Base-by-base conservation (phyloP, 2,329 filamentous ascomycete species). In the Daldinia sp. region DNA sequence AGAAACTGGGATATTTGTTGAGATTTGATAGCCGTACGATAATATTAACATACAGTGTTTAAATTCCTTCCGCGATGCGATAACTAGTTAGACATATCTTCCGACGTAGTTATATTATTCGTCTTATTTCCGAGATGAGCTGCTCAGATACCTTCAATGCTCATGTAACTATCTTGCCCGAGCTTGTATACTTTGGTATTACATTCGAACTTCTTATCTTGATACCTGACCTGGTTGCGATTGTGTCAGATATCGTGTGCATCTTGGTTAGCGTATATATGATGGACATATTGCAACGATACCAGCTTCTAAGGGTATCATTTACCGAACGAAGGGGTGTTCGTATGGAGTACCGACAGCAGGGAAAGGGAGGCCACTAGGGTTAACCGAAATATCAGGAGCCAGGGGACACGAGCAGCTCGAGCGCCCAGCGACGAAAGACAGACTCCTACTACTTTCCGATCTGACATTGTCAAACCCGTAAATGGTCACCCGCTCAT, bases 361-460 rank as follows among this genome's bases (percentile, higher is more conserved):
- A 59, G 26, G 7, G 23, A 42, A 60, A 46, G 35, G 28, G 57
- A 46, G 23, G 37, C 10, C 23, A 12, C 20, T 35, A 56, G 35
- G 37, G 41, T 26, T 57, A 64, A 37, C 51, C 51, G 60, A 64
- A 28, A 41, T 60, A 39, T 56, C 48, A 33, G 28, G 33, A 46
- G 54, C 44, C 46, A 39, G 33, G 46, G 46, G 18, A 20, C 12
- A 10, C 10, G 26, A 42, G 46, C 23, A 50, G 46, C 51, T 37
- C 42, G 30, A 30, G 28, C 54, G 41, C 20, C 9, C 15, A 35
- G 41, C 7, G 44, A 50, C 18, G 28, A 54, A n/a, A 23, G 20
- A 23, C 20, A 23, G 23, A 53, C 3, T 35, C 51, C 18, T 23
- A 23, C 26, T 28, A 15, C 37, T 42, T 23, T n/a, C 48, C 4